Evolutionary conservation across 2,329 filamentous ascomycete genomes (phyloP), one percentile per base, ranked within the genome.

Genomic region (Colletotrichum tanaceti): DNA sequence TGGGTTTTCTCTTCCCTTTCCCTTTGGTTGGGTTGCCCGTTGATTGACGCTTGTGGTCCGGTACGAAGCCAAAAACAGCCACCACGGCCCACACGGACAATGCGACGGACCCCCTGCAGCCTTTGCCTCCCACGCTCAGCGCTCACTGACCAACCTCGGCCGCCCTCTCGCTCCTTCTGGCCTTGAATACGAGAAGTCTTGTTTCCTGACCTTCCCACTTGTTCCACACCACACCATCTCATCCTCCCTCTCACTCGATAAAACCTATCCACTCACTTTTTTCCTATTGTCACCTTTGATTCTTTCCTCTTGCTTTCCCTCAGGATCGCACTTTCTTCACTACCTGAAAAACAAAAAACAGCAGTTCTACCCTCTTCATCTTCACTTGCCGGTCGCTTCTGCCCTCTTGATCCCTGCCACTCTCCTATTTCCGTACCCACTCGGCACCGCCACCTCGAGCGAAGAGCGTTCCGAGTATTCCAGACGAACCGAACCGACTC

Each of bases 161-260:
- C n/a, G 18, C 58, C 46, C 18, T 54, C 63, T 32, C 16, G 10
- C 50, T 64, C 62, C n/a, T 65, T 57, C 58, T 24, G 39, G 6
- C 38, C 24, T 24, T 64, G 52, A 64, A 68, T 65, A 68, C 60
- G 58, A 65, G 47, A 18, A 50, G 44, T 65, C 65, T 65, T 68
- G 65, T 68, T 68, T 64, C 43, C 60, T 68, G 60, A 14, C 52
- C 59, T 53, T 63, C 60, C 65, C 65, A 53, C 65, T 16, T 53
- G 39, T 53, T 64, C 65, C 60, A 57, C 53, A 47, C 50, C 63
- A 35, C 44, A 43, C 28, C 55, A 49, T 28, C 58, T 28, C 60
- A 54, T 54, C 60, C 35, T 24, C 58, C 58, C 65, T 41, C 18
- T 43, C 53, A 43, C 57, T 68, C 53, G 53, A 68, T 47, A 68